These are phyloP conservation scores for Nemania serpens DNA, from an alignment of 2,329 filamentous ascomycete species.

Conservation along the genomic window DNA sequence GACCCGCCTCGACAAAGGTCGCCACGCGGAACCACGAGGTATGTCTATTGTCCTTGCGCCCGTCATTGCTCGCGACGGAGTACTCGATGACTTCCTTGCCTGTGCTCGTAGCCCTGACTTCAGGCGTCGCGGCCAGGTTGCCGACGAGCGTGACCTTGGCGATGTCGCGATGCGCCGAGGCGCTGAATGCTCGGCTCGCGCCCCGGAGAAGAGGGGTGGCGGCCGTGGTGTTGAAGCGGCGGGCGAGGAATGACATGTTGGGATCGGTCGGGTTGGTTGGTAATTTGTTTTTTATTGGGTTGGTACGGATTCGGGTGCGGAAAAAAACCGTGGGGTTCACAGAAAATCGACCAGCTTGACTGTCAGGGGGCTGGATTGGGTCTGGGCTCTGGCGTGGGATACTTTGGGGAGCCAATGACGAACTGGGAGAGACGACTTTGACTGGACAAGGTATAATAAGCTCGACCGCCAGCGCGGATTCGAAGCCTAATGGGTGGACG, in stretches of 20 bases:
- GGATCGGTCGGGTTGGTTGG: too few relatives aligned
- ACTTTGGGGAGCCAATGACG: too few relatives aligned
- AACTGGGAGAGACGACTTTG: too few relatives aligned
- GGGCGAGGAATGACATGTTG: slow-evolving; percentile 54
- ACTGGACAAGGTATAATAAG: too few relatives aligned
- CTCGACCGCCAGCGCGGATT: too few relatives aligned
- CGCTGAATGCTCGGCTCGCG: slow-evolving; percentile 74
- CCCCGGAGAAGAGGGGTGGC: slow-evolving; percentile 37
- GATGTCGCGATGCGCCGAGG: slow-evolving; percentile 65
- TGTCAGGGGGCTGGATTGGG: too few relatives aligned
- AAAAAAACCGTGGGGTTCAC: too few relatives aligned
- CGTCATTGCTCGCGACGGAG: slow-evolving; percentile 70
- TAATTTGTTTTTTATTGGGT: too few relatives aligned
- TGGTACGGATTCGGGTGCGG: too few relatives aligned
- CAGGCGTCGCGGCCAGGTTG: slow-evolving; percentile 79
- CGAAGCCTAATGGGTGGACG: neutral
- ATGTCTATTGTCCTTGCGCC: slow-evolving; percentile 69
- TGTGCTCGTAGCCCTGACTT: slow-evolving; percentile 70
- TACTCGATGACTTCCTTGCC: slow-evolving; percentile 80
- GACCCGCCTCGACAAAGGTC: slow-evolving; percentile 71
- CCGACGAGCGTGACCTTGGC: slow-evolving; percentile 88
- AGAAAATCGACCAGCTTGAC: too few relatives aligned
- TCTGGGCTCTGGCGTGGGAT: too few relatives aligned
- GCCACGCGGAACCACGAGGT: slow-evolving; percentile 86
- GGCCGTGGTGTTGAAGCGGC: slow-evolving; percentile 52